phyloP scores from a whole-genome alignment of 352 stramenopile genomes.

The Nothophytophthora sp. region DNA sequence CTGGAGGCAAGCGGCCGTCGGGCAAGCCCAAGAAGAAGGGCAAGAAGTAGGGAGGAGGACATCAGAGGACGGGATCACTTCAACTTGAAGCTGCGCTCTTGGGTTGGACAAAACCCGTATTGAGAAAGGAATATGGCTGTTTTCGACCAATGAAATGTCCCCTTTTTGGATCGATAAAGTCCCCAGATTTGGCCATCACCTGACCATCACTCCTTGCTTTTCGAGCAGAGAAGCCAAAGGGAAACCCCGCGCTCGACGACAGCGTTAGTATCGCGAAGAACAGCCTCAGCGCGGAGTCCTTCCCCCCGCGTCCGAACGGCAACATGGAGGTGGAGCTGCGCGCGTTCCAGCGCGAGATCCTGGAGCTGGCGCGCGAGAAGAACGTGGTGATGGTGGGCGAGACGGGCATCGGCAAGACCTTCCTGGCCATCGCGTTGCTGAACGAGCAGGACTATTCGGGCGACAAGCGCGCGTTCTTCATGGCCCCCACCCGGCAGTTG shows the following conservation, averaged over 20 bases:
- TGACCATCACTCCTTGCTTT: too few relatives aligned
- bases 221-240: too few relatives aligned
- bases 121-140: too few relatives aligned
- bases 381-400: conserved; percentile 87
- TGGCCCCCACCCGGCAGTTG: conserved; percentile 81
- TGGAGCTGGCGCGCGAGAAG: conserved; percentile 64
- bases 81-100: conserved; percentile 8
- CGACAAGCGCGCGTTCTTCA: conserved; percentile 73
- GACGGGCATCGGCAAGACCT: conserved; percentile 88
- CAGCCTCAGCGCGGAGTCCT: background rate
- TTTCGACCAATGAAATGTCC: conserved; percentile 16
- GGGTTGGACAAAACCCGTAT: too few relatives aligned
- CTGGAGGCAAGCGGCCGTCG: conserved; percentile 23
- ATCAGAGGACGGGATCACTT: too few relatives aligned
- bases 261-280: conserved; percentile 2
- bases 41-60: conserved; percentile 27
- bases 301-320: background rate
- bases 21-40: conserved; percentile 37
- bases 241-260: too few relatives aligned
- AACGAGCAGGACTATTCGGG: conserved; percentile 72
- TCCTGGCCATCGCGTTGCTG: conserved; percentile 76
- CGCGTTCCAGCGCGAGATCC: conserved; percentile 66
- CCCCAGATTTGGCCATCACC: conserved; percentile 7
- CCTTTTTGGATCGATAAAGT: conserved; percentile 1
- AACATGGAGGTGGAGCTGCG: conserved; percentile 56